These are phyloP conservation scores for Casuarina cunninghamiana DNA, from an alignment of 306 rosid species.

Conservation along the genomic window DNA sequence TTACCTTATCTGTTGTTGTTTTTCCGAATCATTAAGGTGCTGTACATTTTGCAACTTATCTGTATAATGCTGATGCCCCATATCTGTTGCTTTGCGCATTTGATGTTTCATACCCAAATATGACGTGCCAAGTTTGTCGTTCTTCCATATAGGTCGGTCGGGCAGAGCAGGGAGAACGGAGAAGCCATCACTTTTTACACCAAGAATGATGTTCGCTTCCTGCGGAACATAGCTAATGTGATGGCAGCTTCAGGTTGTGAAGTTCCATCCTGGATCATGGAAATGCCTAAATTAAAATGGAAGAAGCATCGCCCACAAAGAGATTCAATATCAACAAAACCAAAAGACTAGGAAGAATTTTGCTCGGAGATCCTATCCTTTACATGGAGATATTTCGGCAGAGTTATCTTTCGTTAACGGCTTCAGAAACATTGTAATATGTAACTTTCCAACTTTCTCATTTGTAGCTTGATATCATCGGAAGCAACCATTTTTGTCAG, in stretches of 20 bases:
- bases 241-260: constrained; percentile 89
- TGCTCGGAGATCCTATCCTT: constrained; percentile 1
- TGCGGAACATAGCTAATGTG: constrained; percentile 77
- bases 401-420: constrained; percentile 3
- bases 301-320: constrained; percentile 83
- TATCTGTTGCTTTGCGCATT: neutral
- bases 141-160: constrained; percentile 68
- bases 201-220: constrained; percentile 74
- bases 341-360: constrained; percentile 31
- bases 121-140: constrained; percentile 6
- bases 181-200: constrained; percentile 90
- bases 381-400: neutral
- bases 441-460: neutral
- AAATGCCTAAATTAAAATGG: constrained; percentile 80
- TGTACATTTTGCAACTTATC: neutral
- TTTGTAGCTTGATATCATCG: constrained; percentile 1
- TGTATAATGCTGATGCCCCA: neutral
- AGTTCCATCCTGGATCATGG: constrained; percentile 76
- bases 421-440: neutral
- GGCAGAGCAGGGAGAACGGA: constrained; percentile 94
- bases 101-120: neutral
- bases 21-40: neutral
- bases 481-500: neutral
- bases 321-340: constrained; percentile 69
- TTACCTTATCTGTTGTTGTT: neutral